Conservation (phyloP, 768 basidiomycete species). For the Suillus weaverae region DNA sequence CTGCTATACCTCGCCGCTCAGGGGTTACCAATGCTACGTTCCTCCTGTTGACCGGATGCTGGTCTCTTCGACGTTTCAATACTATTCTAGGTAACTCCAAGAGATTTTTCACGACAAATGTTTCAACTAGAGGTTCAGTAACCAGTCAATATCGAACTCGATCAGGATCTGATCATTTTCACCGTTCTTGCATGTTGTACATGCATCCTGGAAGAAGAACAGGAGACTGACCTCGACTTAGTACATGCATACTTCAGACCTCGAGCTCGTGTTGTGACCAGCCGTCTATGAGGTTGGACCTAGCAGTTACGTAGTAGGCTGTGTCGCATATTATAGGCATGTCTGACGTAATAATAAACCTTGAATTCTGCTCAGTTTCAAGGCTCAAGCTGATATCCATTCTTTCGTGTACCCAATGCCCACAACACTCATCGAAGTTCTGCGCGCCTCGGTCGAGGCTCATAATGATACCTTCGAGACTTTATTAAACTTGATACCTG, state of each 20-base stretch:
- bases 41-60: background rate
- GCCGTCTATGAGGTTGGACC: too few relatives aligned
- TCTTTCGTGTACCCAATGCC: slow-evolving; percentile 37
- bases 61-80: background rate
- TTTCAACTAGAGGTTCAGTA: background rate
- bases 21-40: background rate
- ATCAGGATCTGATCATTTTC: too few relatives aligned
- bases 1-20: background rate
- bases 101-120: background rate
- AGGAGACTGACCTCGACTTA: background rate
- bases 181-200: too few relatives aligned
- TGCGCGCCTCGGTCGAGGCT: slow-evolving; percentile 67
- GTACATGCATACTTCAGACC: background rate
- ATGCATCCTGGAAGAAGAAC: background rate
- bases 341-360: background rate
- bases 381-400: background rate
- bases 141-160: too few relatives aligned
- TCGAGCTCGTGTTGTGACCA: background rate
- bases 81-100: background rate
- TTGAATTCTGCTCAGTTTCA: background rate
- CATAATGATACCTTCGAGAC: slow-evolving; percentile 79
- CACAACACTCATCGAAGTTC: slow-evolving; percentile 42
- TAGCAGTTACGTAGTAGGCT: background rate
- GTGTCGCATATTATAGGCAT: background rate
- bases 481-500: slow-evolving; percentile 81